Percentiles rank a stretch among this genome's conserved stretches.
Conservation (phyloP, 495 filamentous ascomycete genomes). For the Terfezia claveryi region DNA sequence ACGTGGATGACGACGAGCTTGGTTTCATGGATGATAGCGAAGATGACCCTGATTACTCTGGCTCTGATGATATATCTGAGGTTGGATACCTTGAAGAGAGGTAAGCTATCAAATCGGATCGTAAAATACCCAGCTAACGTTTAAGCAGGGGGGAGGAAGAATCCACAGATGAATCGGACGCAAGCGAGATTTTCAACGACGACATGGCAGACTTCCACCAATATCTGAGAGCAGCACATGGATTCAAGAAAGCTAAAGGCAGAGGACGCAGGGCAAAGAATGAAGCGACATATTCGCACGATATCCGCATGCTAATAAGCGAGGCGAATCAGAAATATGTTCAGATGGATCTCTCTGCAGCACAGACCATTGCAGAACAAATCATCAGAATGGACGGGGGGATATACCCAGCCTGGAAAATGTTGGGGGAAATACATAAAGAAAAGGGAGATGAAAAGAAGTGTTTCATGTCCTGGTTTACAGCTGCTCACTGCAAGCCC, state of each 20-base stretch:
- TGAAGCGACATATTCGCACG: slow-evolving; percentile 18
- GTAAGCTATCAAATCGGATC: neutral
- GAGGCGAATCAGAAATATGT: slow-evolving; percentile 16
- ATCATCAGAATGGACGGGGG: slow-evolving; percentile 19
- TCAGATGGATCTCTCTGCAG: slow-evolving; percentile 12
- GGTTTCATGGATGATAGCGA: slow-evolving; percentile 43
- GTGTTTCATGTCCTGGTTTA: slow-evolving; percentile 17
- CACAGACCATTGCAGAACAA: slow-evolving; percentile 15
- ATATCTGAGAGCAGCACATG: slow-evolving; percentile 16
- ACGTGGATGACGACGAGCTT: slow-evolving; percentile 15
- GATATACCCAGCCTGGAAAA: slow-evolving; percentile 19
- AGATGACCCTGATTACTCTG: slow-evolving; percentile 29
- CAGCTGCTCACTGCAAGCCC: slow-evolving; percentile 17
- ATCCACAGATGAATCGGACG: slow-evolving; percentile 7
- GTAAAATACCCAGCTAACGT: neutral
- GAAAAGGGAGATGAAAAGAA: slow-evolving; percentile 20
- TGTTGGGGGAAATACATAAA: slow-evolving; percentile 19
- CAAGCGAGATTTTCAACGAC: slow-evolving; percentile 13
- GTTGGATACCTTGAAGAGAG: slow-evolving; percentile 1
- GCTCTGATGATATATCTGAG: slow-evolving; percentile 31
- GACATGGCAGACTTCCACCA: slow-evolving; percentile 19
- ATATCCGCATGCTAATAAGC: slow-evolving; percentile 15
- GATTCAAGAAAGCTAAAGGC: slow-evolving; percentile 12
- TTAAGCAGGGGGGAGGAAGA: neutral
- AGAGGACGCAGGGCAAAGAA: slow-evolving; percentile 12